A percentile compares a stretch with the other conserved stretches of the same genome.
Evolutionary conservation across 805 yeast genomes (phyloP).

Genomic region (Tetrapisispora pingtungensis): DNA sequence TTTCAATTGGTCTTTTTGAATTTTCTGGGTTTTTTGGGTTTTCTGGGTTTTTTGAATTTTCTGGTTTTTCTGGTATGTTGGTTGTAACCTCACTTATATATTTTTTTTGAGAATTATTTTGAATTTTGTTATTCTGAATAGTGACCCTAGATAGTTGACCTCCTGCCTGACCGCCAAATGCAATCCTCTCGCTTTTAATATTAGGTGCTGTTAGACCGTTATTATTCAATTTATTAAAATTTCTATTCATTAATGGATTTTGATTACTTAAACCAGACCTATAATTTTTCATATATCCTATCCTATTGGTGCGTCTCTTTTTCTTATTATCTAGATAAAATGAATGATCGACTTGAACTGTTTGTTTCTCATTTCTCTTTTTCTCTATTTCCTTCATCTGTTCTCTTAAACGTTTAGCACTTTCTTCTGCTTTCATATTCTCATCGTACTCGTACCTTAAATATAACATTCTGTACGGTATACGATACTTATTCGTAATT

Average conservation of each 20-base stretch:
- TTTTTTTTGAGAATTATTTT: not conserved
- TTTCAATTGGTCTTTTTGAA: not conserved
- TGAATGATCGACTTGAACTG: constrained; percentile 17
- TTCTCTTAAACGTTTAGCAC: constrained; percentile 28
- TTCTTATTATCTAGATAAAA: constrained; percentile 10
- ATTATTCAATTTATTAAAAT: constrained; percentile 14
- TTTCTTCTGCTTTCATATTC: constrained; percentile 26
- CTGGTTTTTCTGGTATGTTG: not conserved
- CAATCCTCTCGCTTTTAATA: constrained; percentile 18
- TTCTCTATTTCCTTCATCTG: constrained; percentile 22
- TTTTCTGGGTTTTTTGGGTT: not conserved
- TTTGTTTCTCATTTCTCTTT: constrained; percentile 27
- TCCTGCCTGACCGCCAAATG: constrained; percentile 28
- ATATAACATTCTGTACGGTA: constrained; percentile 31
- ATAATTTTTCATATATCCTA: too few species aligned
- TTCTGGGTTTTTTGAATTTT: not conserved
- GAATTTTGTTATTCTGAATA: too few species aligned
- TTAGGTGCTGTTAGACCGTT: constrained; percentile 10
- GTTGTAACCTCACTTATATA: not conserved
- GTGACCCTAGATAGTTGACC: not conserved
- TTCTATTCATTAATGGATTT: constrained; percentile 4
- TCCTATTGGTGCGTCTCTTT: constrained; percentile 2
- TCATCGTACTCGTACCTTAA: constrained; percentile 28
- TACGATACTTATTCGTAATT: constrained; percentile 19
- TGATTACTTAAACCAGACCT: too few species aligned